A percentile compares a stretch with the other conserved stretches of the same genome.
Conservation (phyloP, 192 early-diverging fungal species). For the Podila clonocystis region DNA sequence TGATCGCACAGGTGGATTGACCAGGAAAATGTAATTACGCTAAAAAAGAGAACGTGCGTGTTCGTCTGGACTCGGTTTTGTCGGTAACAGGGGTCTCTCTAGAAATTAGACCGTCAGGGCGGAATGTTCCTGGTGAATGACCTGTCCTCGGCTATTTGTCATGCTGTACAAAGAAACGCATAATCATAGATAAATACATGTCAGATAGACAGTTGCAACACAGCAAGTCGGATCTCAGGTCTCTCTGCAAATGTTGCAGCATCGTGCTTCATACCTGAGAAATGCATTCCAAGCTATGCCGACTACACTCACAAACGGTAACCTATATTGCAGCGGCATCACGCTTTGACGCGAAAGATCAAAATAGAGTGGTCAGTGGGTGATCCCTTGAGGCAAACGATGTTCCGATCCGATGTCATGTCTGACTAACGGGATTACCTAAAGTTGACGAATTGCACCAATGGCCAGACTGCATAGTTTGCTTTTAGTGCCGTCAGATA, state of each 20-base stretch:
- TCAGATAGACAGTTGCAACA: no score
- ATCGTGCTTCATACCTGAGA: slow-evolving; percentile 59
- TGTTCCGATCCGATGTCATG: not conserved
- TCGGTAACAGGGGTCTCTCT: not conserved
- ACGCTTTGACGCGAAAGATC: slow-evolving; percentile 16
- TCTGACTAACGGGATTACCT: slow-evolving; percentile 25
- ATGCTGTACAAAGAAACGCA: not conserved
- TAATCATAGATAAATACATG: not conserved
- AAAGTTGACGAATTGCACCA: slow-evolving; percentile 79
- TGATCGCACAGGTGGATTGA: no score
- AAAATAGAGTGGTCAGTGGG: not conserved
- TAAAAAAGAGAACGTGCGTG: not conserved
- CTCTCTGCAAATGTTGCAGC: no score
- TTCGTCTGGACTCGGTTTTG: not conserved
- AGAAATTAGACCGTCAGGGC: not conserved
- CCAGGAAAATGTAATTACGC: no score
- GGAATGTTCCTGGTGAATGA: slow-evolving; percentile 1
- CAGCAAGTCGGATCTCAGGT: not conserved
- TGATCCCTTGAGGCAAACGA: not conserved
- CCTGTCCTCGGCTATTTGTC: not conserved
- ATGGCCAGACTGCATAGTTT: slow-evolving; percentile 81
- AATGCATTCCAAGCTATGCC: slow-evolving; percentile 83
- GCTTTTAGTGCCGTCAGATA: slow-evolving; percentile 69
- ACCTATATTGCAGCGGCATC: slow-evolving; percentile 69
- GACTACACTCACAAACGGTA: slow-evolving; percentile 77